A percentile compares a stretch with the other conserved stretches of the same genome.
phyloP scores from a whole-genome alignment of 805 yeast species.

The Yarrowia bubula region DNA sequence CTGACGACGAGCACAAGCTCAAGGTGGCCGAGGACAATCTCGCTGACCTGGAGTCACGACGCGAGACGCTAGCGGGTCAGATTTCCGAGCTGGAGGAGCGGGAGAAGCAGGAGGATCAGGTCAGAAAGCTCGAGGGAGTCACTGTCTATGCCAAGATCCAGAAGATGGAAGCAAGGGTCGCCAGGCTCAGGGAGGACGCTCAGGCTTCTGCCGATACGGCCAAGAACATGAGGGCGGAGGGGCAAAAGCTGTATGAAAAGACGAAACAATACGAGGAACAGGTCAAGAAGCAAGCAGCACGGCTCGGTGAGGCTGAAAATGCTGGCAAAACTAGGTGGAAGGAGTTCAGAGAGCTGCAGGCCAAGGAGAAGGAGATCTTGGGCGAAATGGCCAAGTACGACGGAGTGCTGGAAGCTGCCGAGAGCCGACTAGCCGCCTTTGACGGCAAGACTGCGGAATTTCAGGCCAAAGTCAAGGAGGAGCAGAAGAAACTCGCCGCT shows the following conservation, averaged over 20 bases:
- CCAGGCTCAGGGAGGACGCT: background rate
- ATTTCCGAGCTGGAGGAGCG: slow-evolving; percentile 35
- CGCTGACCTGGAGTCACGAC: slow-evolving; percentile 28
- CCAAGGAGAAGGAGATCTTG: background rate
- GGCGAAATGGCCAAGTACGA: background rate
- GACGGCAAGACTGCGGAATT: background rate
- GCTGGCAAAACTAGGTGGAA: background rate
- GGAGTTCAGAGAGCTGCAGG: background rate
- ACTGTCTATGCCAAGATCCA: background rate
- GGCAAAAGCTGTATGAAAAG: background rate
- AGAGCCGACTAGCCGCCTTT: background rate
- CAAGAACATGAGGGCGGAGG: background rate
- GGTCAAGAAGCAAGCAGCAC: background rate
- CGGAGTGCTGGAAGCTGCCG: background rate
- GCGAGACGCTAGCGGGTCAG: slow-evolving; percentile 33
- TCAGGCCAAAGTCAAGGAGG: background rate
- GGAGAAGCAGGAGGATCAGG: background rate
- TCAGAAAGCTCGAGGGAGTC: background rate
- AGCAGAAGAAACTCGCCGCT: background rate
- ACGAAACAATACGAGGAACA: background rate
- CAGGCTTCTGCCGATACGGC: background rate
- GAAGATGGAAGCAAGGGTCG: background rate
- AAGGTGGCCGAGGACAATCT: slow-evolving; percentile 26
- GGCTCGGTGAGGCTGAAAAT: too few species aligned
- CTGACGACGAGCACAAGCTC: slow-evolving; percentile 38